A percentile compares a stretch with the other conserved stretches of the same genome.
Evolutionary conservation across 2,329 filamentous ascomycete species (phyloP).

Genomic region (Fonsecaea monophora): DNA sequence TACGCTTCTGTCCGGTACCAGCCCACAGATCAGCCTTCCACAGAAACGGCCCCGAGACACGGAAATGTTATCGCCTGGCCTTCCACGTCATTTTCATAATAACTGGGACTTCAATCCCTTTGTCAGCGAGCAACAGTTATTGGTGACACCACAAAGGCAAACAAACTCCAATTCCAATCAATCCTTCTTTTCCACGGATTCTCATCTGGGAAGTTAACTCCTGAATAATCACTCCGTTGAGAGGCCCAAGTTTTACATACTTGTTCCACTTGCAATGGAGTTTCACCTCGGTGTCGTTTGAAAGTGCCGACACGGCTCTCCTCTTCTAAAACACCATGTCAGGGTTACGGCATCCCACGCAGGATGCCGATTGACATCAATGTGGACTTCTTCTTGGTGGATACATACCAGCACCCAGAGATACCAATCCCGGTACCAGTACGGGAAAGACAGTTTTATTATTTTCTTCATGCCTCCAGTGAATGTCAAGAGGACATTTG

Average conservation of each 20-base stretch:
- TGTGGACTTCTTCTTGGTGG: background rate
- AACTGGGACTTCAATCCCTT: background rate
- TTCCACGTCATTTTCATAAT: background rate
- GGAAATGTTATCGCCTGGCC: background rate
- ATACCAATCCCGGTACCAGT: background rate
- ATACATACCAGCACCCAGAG: background rate
- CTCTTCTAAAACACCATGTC: background rate
- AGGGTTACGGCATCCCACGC: background rate
- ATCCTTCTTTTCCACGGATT: background rate
- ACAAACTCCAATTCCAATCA: background rate
- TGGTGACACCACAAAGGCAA: background rate
- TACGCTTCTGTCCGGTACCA: constrained; percentile 5
- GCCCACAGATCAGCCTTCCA: background rate
- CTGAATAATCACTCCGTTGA: background rate
- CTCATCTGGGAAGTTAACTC: background rate
- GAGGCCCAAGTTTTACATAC: background rate
- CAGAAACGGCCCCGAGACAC: background rate
- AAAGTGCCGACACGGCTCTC: background rate
- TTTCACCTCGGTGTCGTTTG: background rate
- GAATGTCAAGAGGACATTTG: background rate
- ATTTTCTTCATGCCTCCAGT: background rate
- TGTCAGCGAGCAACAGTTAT: too few relatives aligned
- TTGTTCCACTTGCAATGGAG: background rate
- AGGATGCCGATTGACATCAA: background rate
- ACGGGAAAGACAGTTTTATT: background rate